A percentile compares a stretch with the other conserved stretches of the same genome.
These are phyloP conservation scores for Lindgomyces ingoldianus DNA, from an alignment of 495 filamentous ascomycete genomes.

Conservation along the genomic window DNA sequence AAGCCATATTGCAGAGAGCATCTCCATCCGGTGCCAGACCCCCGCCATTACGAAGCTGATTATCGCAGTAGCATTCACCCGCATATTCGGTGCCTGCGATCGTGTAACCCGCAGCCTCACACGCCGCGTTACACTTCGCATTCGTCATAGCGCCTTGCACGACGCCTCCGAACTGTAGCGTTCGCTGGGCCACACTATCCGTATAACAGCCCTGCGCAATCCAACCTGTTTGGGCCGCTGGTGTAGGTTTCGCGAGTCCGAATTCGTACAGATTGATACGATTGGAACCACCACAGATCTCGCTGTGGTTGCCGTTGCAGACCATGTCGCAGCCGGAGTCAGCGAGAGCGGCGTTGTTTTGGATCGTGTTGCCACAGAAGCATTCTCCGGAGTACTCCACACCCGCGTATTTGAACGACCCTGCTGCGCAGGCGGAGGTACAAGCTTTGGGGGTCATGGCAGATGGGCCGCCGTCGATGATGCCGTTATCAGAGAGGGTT, in stretches of 20 bases:
- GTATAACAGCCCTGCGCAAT: conserved; percentile 11
- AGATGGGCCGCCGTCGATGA: conserved; percentile 10
- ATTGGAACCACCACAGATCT: conserved; percentile 19
- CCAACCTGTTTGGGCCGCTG: conserved; percentile 2
- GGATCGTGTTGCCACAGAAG: conserved; percentile 19
- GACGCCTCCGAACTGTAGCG: background rate
- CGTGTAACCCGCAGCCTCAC: conserved; percentile 37
- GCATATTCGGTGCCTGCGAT: conserved; percentile 39
- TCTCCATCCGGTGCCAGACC: conserved; percentile 28
- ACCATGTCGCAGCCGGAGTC: conserved; percentile 22
- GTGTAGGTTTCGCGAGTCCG: background rate
- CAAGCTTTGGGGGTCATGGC: conserved; percentile 6
- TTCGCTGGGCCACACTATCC: conserved; percentile 4
- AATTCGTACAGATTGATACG: conserved; percentile 21
- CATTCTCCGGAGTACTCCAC: conserved; percentile 22
- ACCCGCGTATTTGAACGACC: conserved; percentile 19
- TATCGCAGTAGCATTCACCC: conserved; percentile 33
- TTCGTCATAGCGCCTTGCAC: conserved; percentile 13
- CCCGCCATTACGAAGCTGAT: conserved; percentile 21
- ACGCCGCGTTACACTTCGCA: conserved; percentile 28
- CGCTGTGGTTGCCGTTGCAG: conserved; percentile 12
- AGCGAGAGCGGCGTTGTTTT: background rate
- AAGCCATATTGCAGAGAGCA: conserved; percentile 54
- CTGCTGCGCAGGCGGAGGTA: conserved; percentile 1
- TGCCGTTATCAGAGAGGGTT: conserved; percentile 1